Percentiles rank a stretch among this genome's conserved stretches.
phyloP scores from a whole-genome alignment of 805 yeast species.

The Starmerella roubikii region DNA sequence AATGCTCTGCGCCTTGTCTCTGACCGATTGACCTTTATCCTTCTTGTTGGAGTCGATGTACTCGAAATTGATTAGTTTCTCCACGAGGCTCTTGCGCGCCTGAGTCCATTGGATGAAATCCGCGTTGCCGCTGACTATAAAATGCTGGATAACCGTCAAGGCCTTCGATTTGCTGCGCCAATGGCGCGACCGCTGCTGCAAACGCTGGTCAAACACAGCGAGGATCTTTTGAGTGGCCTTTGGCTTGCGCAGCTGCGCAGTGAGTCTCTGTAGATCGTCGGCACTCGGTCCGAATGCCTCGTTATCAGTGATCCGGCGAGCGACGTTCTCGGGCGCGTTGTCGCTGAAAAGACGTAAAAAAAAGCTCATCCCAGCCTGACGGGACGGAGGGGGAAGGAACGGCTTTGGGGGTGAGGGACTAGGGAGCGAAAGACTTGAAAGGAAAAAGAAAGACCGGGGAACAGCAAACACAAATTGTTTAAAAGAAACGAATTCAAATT shows the following conservation, averaged over 20 bases:
- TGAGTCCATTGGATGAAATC: slow-evolving; percentile 17
- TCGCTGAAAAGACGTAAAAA: too few relatives aligned
- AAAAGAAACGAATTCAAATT: too few relatives aligned
- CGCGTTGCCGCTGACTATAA: slow-evolving; percentile 20
- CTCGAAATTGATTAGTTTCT: slow-evolving; percentile 8
- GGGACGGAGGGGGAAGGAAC: slow-evolving; percentile 3
- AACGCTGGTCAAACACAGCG: slow-evolving; percentile 17
- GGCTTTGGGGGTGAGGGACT: slow-evolving; percentile 2
- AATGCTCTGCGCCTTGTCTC: slow-evolving; percentile 23
- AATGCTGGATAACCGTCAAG: slow-evolving; percentile 19
- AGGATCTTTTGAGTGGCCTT: slow-evolving; percentile 14
- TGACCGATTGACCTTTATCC: slow-evolving; percentile 25
- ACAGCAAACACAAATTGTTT: too few relatives aligned
- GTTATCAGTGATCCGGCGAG: slow-evolving; percentile 19
- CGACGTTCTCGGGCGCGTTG: slow-evolving; percentile 15
- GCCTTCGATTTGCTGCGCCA: slow-evolving; percentile 23
- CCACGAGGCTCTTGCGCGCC: slow-evolving; percentile 5
- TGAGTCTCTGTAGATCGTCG: slow-evolving; percentile 18
- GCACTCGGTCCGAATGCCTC: slow-evolving; percentile 19
- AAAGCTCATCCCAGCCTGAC: too few relatives aligned
- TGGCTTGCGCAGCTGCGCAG: slow-evolving; percentile 13
- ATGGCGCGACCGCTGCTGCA: slow-evolving; percentile 15
- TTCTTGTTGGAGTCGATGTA: slow-evolving; percentile 19
- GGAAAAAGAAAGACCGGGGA: too few relatives aligned
- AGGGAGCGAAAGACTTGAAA: too few relatives aligned